Base-by-base conservation (phyloP, 1,284 basidiomycete species). In the Cryptococcus sp. region DNA sequence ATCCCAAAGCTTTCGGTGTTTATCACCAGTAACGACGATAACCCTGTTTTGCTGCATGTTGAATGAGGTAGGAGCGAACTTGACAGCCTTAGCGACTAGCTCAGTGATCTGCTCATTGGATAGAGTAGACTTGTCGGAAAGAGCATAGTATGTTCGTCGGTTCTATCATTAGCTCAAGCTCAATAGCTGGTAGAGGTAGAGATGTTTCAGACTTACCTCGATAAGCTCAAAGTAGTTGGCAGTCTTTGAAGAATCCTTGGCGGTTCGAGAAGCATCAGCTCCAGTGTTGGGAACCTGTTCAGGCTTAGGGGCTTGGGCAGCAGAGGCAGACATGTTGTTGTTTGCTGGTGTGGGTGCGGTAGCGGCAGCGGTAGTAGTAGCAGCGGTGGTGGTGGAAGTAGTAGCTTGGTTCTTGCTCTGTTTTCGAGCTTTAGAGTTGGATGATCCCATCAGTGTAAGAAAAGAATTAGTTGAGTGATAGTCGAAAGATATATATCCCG, bases 41-140 rank as follows among this genome's bases (percentile, higher is more conserved):
- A 74, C 74, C 14, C 78, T 70, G 3, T 72, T 68, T 13, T 75
- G 72, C 60, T 79, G 77, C 34, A 73, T 75, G 73, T 80, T 79
- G 73, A 68, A 75, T 31, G 66, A 63, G 42, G 64, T 69, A 14
- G 78, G 78, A 5, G 75, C 66, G 61, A 76, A 67, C 62, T 76
- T 76, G 57, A 80, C 66, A 45, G 68, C 67, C 41, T 69, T 57
- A 57, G 76, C 61, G 54, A 80, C 73, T 43, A 79, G 56, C 42
- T 67, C 65, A 25, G 70, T 56, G 51, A 80, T 60, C 52, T 74
- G 61, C 5, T 64, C 66, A 50, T 77, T 63, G 24, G 70, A 53
- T 46, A 79, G 59, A 31, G 74, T 60, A 13, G 67, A 67, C 51
- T 70, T 65, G 57, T 73, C 68, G 48, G 66, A 67, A 19, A 79